A percentile compares a stretch with the other conserved stretches of the same genome.
phyloP scores from a whole-genome alignment of 208 protist genomes.

The Histomonas meleagridis region DNA sequence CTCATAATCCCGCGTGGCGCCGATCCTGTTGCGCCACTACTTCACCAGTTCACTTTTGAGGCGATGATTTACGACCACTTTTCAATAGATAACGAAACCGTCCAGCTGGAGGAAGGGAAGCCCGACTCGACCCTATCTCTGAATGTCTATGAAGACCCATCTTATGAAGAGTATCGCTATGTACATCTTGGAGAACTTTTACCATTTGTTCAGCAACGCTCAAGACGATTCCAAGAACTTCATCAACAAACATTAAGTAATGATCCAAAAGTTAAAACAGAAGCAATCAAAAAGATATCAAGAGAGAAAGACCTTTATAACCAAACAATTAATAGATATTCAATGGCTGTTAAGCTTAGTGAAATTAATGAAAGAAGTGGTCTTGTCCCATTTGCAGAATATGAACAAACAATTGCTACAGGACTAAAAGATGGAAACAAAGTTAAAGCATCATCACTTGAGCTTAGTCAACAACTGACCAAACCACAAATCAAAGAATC shows the following conservation, averaged over 20 bases:
- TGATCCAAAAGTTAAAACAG: not conserved
- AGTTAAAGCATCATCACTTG: not conserved
- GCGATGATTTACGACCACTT: conserved; percentile 16
- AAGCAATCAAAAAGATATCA: not conserved
- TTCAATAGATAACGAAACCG: not conserved
- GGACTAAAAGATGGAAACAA: not conserved
- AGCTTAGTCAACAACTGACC: not conserved
- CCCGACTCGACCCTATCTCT: not conserved
- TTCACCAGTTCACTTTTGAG: not conserved
- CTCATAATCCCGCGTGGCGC: not conserved
- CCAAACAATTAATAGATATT: not conserved
- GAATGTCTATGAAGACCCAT: not conserved
- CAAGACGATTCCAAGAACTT: not conserved
- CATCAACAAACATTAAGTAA: not conserved
- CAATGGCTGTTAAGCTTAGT: not conserved
- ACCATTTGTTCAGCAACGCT: not conserved
- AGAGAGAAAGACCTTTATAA: not conserved
- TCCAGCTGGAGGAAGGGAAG: not conserved
- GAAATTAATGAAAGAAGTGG: not conserved
- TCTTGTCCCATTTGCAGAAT: not conserved
- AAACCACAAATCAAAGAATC: not conserved
- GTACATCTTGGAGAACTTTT: not conserved
- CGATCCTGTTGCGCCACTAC: not conserved
- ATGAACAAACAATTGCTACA: not conserved
- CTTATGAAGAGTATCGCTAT: not conserved